Evolutionary conservation across 352 stramenopile genomes (phyloP).

Genomic region (Globisporangium spinosum): DNA sequence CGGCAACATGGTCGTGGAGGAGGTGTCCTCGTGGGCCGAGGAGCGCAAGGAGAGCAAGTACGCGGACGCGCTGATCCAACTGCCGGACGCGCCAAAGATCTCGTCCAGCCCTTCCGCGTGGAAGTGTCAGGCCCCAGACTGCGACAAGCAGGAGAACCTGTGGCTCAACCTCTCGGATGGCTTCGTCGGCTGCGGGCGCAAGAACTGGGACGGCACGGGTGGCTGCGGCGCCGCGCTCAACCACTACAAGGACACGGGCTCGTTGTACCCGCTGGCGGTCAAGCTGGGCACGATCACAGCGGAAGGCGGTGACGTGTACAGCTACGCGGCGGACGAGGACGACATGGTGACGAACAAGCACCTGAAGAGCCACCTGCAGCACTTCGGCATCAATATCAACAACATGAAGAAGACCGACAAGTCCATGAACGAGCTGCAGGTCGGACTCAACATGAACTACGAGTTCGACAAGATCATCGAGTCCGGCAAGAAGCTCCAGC

Average conservation of each 20-base stretch:
- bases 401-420: conserved; percentile 97
- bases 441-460: conserved; percentile 97
- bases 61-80: conserved; percentile 64
- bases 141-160: conserved; percentile 96
- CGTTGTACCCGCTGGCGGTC: conserved; percentile 93
- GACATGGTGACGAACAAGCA: conserved; percentile 96
- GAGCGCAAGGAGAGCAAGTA: conserved; percentile 78
- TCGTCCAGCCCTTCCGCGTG: conserved; percentile 66
- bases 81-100: conserved; percentile 56
- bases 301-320: conserved; percentile 96
- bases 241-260: conserved; percentile 94
- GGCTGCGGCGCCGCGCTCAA: conserved; percentile 95
- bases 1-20: conserved; percentile 70
- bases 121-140: conserved; percentile 91
- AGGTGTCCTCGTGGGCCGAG: conserved; percentile 82
- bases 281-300: conserved; percentile 98
- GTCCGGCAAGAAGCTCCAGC: conserved; percentile 89
- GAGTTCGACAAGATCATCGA: conserved; percentile 98
- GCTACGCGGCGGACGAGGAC: conserved; percentile 97
- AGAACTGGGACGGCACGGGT: conserved; percentile 96
- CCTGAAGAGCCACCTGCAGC: conserved; percentile 90
- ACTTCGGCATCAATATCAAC: conserved; percentile 95
- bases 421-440: conserved; percentile 97
- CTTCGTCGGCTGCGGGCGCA: conserved; percentile 78
- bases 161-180: conserved; percentile 98